Evolutionary conservation across 495 filamentous ascomycete genomes (phyloP), one percentile per base, ranked within the genome.

Genomic region (Hyaloscypha hepaticicola): DNA sequence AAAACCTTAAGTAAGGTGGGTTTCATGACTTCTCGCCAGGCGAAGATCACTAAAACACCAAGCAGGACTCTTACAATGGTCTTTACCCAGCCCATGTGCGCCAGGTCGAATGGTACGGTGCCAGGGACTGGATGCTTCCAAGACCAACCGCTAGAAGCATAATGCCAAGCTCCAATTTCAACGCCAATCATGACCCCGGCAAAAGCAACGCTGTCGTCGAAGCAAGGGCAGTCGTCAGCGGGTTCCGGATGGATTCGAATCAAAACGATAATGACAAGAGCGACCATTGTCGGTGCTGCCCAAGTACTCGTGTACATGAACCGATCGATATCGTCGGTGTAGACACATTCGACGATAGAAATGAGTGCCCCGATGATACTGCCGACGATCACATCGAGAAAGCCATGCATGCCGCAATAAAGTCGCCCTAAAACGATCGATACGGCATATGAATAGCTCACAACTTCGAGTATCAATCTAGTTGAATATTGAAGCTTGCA

Each of bases 401-500:
- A 95, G 38, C 95, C 95, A 77, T 99, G 95, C 95, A 99, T 99
- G 57, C 95, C 95, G 72, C 95, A 98, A 77, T 98, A 98, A 25
- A 99, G 77, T 52, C 95, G 85, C 24, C 95, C 95, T 60, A 98
- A 70, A 27, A 96, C 80, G 67, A 99, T 97, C 25, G 93, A 96
- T n/a, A 85, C 73, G 12, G 90, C 91, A 71, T 98, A 99, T 58
- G 88, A 83, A 74, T 93, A 96, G 12, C 87, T 86, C 7, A 90
- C 72, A 3, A 67, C 73, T 71, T 95, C 87, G 34, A 92, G 77
- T 5, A 83, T 70, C n/a, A 87, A 41, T 58, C 80, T 86, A 3
- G 83, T 80, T 24, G 67, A 72, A 5, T 77, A 73, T 8, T 81
- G 75, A 25, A 90, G 78, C 41, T 76, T 71, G 68, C 81, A 79